A percentile compares a stretch with the other conserved stretches of the same genome.
Evolutionary conservation across 2,329 filamentous ascomycete species (phyloP).

Genomic region (Aspergillus fischeri): DNA sequence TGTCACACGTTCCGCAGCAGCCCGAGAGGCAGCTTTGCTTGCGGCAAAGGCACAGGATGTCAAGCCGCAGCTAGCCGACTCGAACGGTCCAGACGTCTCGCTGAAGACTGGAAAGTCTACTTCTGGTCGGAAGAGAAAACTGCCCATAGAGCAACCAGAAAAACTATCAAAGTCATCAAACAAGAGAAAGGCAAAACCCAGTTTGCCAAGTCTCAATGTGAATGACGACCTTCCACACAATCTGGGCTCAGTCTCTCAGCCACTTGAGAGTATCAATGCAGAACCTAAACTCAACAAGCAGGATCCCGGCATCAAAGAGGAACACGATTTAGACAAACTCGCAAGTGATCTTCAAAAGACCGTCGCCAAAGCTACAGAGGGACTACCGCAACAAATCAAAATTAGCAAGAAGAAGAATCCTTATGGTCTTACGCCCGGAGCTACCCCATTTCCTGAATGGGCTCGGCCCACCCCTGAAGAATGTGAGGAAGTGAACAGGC

Average conservation of each 20-base stretch:
- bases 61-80: conserved; percentile 39
- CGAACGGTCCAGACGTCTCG: background rate
- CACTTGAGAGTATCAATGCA: background rate
- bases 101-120: conserved; percentile 1
- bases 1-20: conserved; percentile 26
- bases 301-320: conserved; percentile 7
- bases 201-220: conserved; percentile 3
- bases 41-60: conserved; percentile 8
- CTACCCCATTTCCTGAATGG: conserved; percentile 64
- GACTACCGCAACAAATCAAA: background rate
- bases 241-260: conserved; percentile 37
- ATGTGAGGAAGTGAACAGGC: conserved; percentile 63
- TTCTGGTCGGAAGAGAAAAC: background rate
- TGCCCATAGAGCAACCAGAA: conserved; percentile 21
- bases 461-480: conserved; percentile 61
- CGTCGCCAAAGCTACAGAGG: conserved; percentile 16
- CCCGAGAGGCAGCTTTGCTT: conserved; percentile 17
- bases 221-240: conserved; percentile 54
- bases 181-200: conserved; percentile 21
- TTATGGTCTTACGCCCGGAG: conserved; percentile 54
- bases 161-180: conserved; percentile 24
- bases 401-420: conserved; percentile 24
- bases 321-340: conserved; percentile 1
- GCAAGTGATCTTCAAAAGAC: conserved; percentile 12
- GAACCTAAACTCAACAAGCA: conserved; percentile 4